Base-by-base conservation (phyloP, 1,139 yeast species). In the Scheffersomyces titani region DNA sequence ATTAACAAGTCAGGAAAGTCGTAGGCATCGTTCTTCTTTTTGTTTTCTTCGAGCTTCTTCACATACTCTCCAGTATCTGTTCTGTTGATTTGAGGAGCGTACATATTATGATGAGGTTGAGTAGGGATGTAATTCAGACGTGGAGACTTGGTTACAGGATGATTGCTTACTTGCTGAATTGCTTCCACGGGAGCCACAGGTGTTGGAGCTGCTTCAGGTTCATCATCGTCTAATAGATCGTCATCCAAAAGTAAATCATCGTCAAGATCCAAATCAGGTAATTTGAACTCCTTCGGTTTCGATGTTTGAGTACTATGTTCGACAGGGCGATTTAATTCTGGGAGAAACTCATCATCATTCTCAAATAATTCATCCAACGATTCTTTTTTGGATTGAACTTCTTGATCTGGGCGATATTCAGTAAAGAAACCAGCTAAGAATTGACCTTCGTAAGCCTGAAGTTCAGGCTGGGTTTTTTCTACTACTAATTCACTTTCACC, bases 1-100 rank as follows among this genome's bases (percentile, higher is more conserved):
- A 90, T 74, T 53, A 90, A 71, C 54, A 81, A 87, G 47, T 82
- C 75, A 1, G 97, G 97, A 63, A 91, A 86, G 68, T 91, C 97
- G 66, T 90, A 91, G 0, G 92, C 91, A 72, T 88, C 91, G 19
- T 87, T 82, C 64, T 85, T 87, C 65, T 82, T 81, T 68, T 87
- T 86, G 22, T 77, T 77, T 22, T 71, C 71, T 51, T 77, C 79
- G 18, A 84, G 67, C 54, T 74, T 74, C 56, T 70, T 60, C 11
- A 70, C 57, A 51, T 74, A 66, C 13, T 70, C 63, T 52, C 65
- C 65, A 16, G 55, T 18, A 55, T 54, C 48, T 3, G 50, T 46
- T 19, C 49, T 20, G 24, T 18, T 20, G 20, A 22, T 46, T 46
- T 46, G 47, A 11, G 56, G 51, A n/a, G 59, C 51, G 30, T 52